Conservation (phyloP, 2,329 filamentous ascomycete genomes). For the Microcera coccophila region DNA sequence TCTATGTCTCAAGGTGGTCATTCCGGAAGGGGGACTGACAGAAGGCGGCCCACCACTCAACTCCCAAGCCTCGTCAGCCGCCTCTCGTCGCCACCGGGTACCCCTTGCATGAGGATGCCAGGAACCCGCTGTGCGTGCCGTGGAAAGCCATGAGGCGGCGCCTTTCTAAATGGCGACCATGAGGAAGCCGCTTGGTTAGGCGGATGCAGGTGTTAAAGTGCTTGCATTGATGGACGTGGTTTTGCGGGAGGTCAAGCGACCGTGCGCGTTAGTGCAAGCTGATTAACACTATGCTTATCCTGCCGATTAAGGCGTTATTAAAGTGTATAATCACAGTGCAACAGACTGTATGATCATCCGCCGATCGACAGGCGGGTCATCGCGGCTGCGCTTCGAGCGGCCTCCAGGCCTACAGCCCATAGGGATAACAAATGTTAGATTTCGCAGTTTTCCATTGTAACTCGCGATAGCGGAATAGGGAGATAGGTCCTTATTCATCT, state of each 20-base stretch:
- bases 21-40: conserved; percentile 1
- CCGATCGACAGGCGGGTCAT: neutral
- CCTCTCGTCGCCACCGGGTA: neutral
- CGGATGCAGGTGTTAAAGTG: conserved; percentile 12
- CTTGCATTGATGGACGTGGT: conserved; percentile 13
- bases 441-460: too few relatives aligned
- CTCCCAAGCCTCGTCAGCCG: neutral
- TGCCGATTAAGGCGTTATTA: too few relatives aligned
- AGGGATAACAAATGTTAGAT: too few relatives aligned
- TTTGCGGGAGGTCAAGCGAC: conserved; percentile 24
- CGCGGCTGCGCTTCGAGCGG: conserved; percentile 5
- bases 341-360: conserved; percentile 9
- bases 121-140: neutral
- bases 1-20: conserved; percentile 16
- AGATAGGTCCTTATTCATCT: too few relatives aligned
- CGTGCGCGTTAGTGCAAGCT: too few relatives aligned
- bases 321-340: too few relatives aligned
- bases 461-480: too few relatives aligned
- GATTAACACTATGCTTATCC: too few relatives aligned
- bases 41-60: neutral
- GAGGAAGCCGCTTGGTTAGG: conserved; percentile 8
- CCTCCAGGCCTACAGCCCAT: conserved; percentile 6
- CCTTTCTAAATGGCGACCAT: neutral
- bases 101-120: neutral
- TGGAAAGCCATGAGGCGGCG: neutral